Percentiles rank a stretch among this genome's conserved stretches.
Evolutionary conservation across 202 grass and related monocot genomes (phyloP).

Genomic region (Digitaria exilis): DNA sequence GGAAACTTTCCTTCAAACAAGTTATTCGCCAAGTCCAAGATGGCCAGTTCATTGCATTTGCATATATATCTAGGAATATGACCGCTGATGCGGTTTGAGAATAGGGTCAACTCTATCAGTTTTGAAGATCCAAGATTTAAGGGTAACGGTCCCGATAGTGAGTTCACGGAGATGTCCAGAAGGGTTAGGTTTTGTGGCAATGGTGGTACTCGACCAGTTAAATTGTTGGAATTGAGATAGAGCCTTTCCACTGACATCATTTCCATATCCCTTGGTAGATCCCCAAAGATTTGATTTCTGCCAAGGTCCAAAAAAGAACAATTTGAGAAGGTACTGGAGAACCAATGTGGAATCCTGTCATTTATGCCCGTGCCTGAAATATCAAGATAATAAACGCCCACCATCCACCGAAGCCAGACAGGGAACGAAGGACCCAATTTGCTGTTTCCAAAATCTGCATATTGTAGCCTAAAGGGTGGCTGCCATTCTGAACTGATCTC

Average conservation of each 20-base stretch:
- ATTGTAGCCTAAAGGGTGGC: not conserved
- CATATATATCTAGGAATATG: not conserved
- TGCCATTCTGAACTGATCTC: not conserved
- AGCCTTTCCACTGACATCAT: not conserved
- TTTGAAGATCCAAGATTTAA: not conserved
- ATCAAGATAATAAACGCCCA: not conserved
- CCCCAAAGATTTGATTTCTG: conserved; percentile 9
- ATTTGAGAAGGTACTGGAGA: not conserved
- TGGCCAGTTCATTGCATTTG: not conserved
- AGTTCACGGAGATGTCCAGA: conserved; percentile 19
- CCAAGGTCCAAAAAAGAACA: not conserved
- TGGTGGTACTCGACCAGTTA: conserved; percentile 24
- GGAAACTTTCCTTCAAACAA: conserved; percentile 16
- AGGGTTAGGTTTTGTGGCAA: not conserved
- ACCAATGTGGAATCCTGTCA: conserved; percentile 41
- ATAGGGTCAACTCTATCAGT: not conserved
- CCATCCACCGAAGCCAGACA: conserved; percentile 18
- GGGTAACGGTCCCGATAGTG: not conserved
- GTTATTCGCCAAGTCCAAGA: conserved; percentile 29
- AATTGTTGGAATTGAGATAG: conserved; percentile 15
- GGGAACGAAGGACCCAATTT: conserved; percentile 42
- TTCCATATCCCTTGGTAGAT: conserved; percentile 3
- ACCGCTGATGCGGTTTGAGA: not conserved
- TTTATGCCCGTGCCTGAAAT: conserved; percentile 7
- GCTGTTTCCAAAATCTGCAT: not conserved